Evolutionary conservation across 129 eudicot genomes (phyloP).

Genomic region (Ambrosia trifida): DNA sequence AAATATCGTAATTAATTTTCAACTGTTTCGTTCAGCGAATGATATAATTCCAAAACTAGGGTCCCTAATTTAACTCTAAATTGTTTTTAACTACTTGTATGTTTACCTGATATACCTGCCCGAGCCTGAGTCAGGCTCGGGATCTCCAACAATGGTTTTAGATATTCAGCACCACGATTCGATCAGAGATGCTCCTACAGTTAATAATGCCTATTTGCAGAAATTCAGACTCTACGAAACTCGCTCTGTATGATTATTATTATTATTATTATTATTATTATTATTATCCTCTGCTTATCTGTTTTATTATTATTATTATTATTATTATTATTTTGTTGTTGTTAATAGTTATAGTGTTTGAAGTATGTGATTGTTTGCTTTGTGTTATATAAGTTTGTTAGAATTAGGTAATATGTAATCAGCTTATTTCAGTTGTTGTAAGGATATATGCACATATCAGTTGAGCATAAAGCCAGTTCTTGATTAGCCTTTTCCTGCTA

Average conservation of each 20-base stretch:
- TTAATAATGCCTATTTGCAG: constrained; percentile 45
- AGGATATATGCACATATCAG: background rate
- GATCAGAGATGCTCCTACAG: constrained; percentile 29
- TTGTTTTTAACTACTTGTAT: constrained; percentile 18
- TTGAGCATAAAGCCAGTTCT: constrained; percentile 1
- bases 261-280: background rate
- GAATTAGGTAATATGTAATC: background rate
- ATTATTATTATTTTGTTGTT: background rate
- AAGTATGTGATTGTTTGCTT: background rate
- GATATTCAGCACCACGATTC: constrained; percentile 23
- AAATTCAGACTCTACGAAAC: constrained; percentile 93
- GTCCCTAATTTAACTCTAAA: constrained; percentile 16
- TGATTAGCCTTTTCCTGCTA: background rate
- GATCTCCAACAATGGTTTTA: constrained; percentile 41
- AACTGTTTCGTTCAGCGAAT: constrained; percentile 15
- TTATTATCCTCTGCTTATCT: background rate
- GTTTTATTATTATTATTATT: too few species aligned
- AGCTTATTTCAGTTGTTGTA: background rate
- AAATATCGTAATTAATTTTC: background rate
- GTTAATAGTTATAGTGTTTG: background rate
- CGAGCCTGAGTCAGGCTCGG: constrained; percentile 45
- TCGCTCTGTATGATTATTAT: constrained; percentile 58
- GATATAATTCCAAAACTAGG: constrained; percentile 8
- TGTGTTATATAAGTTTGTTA: constrained; percentile 2
- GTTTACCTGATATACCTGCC: constrained; percentile 31